Evolutionary conservation across 257 asterid genomes (phyloP), one percentile per base, ranked within the genome.

Genomic region (Solanum neorickii): DNA sequence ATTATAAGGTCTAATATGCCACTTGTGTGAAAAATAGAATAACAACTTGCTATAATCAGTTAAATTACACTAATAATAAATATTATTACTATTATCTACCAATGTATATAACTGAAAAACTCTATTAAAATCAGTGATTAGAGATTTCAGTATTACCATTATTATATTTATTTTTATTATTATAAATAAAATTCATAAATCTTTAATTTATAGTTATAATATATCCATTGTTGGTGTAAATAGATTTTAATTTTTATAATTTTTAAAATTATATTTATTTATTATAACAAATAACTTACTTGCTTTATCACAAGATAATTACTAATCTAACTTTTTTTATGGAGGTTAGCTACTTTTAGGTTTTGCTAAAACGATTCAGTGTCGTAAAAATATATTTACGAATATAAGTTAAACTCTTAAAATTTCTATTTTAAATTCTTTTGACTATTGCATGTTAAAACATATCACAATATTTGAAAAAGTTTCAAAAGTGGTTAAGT

Each of bases 401-500:
- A 16, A 15, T 16, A 8, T 70, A 70, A 70, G 42, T 14, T 31
- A 31, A 69, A 31, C 0, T 9, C 42, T 29, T 69, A 66, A 69
- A 7, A 29, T 69, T 69, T 15, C 0, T 69, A 1, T 0, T 69
- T 29, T 2, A 31, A 15, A 7, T 29, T 8, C 1, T 29, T 69
- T 69, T 69, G 42, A 69, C 12, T 15, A 69, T 21, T 80, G 5
- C 33, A 31, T 49, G 39, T 47, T 23, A 82, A 82, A 82, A 27
- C 25, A 5, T 21, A 74, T 20, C 73, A 83, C 21, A 86, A 42
- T 80, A 33, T 37, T 60, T 62, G 89, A 78, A 86, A 86, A 41
- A 89, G 89, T 88, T 89, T 87, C 76, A 86, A 85, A 89, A 84
- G 94, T 90, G 56, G 93, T 92, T 89, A 88, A 75, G 52, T 88